These are phyloP conservation scores for Xylaria curta DNA, from an alignment of 495 filamentous ascomycete genomes.

Conservation along the genomic window DNA sequence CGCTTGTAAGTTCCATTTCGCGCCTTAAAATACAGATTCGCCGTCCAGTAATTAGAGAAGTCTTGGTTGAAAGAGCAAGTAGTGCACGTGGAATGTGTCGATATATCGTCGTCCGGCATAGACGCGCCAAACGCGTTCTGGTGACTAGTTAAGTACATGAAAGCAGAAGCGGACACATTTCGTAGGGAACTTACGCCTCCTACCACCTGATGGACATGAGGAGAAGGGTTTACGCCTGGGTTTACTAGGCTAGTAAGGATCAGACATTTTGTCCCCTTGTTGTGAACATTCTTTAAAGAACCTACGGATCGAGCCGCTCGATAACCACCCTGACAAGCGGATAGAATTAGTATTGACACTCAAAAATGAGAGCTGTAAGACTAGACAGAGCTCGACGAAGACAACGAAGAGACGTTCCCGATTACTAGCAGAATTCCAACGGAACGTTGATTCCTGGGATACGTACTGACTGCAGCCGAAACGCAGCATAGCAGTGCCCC, in stretches of 20 bases:
- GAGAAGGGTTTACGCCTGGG: constrained; percentile 34
- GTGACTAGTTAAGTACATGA: background rate
- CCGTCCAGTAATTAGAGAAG: constrained; percentile 48
- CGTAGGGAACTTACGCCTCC: constrained; percentile 28
- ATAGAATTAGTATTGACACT: background rate
- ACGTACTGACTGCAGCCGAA: constrained; percentile 36
- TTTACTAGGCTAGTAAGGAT: constrained; percentile 30
- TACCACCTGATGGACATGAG: constrained; percentile 40
- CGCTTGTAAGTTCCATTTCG: constrained; percentile 47
- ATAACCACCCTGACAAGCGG: constrained; percentile 30
- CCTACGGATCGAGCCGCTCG: constrained; percentile 40
- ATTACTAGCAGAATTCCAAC: background rate
- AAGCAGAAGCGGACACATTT: background rate
- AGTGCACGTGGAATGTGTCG: constrained; percentile 33
- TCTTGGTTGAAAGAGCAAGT: constrained; percentile 37
- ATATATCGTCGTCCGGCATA: constrained; percentile 33
- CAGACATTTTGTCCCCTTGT: background rate
- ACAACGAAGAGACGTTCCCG: background rate
- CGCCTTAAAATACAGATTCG: constrained; percentile 43
- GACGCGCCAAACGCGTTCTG: constrained; percentile 22
- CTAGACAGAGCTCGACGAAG: background rate
- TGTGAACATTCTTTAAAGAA: background rate
- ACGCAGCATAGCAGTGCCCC: constrained; percentile 32
- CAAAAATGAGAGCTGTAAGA: background rate
- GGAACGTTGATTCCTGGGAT: background rate